A percentile compares a stretch with the other conserved stretches of the same genome.
phyloP scores from a whole-genome alignment of 2,329 filamentous ascomycete species.

The Epicoccum sorghinum region DNA sequence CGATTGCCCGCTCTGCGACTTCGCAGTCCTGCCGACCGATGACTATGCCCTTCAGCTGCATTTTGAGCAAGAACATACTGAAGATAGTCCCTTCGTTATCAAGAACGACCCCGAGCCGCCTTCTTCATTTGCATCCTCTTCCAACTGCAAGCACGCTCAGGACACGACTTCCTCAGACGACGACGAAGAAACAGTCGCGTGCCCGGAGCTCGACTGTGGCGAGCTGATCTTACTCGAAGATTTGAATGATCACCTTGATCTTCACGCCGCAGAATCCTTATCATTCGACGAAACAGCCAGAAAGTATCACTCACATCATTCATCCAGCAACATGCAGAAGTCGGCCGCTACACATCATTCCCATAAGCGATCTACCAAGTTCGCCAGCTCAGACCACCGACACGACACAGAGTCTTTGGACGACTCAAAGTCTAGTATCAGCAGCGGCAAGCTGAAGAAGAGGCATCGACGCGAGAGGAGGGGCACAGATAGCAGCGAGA shows the following conservation, averaged over 20 bases:
- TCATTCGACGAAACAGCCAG: conserved; percentile 43
- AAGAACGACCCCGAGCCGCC: conserved; percentile 39
- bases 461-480: conserved; percentile 34
- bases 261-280: conserved; percentile 51
- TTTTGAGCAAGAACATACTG: conserved; percentile 49
- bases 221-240: conserved; percentile 51
- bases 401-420: conserved; percentile 13
- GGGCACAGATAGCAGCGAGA: conserved; percentile 39
- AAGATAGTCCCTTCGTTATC: conserved; percentile 46
- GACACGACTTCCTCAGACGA: conserved; percentile 39
- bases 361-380: conserved; percentile 26
- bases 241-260: conserved; percentile 55
- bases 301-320: conserved; percentile 42
- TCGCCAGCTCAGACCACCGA: conserved; percentile 9
- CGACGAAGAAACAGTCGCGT: conserved; percentile 43
- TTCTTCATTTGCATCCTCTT: conserved; percentile 28
- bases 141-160: conserved; percentile 22
- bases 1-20: conserved; percentile 46
- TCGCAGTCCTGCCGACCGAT: conserved; percentile 34
- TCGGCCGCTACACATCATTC: conserved; percentile 28
- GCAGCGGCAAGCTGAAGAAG: conserved; percentile 28
- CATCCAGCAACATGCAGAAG: conserved; percentile 40
- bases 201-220: conserved; percentile 52
- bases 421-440: conserved; percentile 22
- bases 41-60: conserved; percentile 48